phyloP scores from a whole-genome alignment of 2,329 filamentous ascomycete species.

The Exophiala alcalophila region DNA sequence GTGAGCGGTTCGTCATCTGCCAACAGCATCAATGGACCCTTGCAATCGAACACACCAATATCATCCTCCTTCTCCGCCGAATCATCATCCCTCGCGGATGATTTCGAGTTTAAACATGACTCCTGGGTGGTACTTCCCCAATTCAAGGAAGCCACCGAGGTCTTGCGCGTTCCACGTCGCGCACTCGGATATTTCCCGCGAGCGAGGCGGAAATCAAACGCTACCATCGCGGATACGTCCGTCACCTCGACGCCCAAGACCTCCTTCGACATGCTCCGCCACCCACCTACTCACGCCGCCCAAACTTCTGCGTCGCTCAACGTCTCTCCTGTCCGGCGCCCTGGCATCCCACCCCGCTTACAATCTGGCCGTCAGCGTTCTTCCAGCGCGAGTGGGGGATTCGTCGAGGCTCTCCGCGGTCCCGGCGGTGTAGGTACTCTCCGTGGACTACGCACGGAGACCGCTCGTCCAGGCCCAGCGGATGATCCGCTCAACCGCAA shows the following conservation, averaged over 20 bases:
- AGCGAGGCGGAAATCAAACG: constrained; percentile 74
- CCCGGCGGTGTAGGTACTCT: constrained; percentile 88
- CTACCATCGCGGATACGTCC: constrained; percentile 58
- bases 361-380: constrained; percentile 31
- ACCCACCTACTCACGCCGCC: constrained; percentile 32
- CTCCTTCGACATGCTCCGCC: constrained; percentile 32
- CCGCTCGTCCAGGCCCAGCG: constrained; percentile 63
- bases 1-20: neutral
- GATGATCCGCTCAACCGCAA: constrained; percentile 81
- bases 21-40: constrained; percentile 5
- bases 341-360: constrained; percentile 27
- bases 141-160: constrained; percentile 69
- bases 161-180: constrained; percentile 76
- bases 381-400: constrained; percentile 35
- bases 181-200: constrained; percentile 89
- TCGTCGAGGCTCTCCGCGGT: constrained; percentile 66
- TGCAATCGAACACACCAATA: constrained; percentile 1
- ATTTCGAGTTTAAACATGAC: constrained; percentile 77
- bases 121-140: constrained; percentile 83
- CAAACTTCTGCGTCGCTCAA: constrained; percentile 33
- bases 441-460: constrained; percentile 60
- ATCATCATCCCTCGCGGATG: constrained; percentile 36
- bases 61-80: constrained; percentile 15
- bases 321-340: constrained; percentile 39
- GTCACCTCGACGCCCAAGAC: constrained; percentile 31